A percentile compares a stretch with the other conserved stretches of the same genome.
Conservation (phyloP, 768 basidiomycete genomes). For the Nevesoporus exiguus region DNA sequence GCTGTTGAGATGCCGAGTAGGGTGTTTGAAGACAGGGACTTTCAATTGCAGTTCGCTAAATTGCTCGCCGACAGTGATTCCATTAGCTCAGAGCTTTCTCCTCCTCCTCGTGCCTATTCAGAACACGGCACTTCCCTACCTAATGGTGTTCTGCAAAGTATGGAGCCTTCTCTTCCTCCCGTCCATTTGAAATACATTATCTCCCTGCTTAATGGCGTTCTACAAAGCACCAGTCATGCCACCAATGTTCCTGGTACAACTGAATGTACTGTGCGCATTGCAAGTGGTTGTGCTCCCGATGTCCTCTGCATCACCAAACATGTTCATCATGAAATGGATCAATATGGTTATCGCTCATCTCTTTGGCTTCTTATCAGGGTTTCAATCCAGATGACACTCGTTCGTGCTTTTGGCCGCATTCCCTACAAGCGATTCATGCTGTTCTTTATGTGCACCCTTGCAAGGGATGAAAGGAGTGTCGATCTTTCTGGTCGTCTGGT, state of each 20-base stretch:
- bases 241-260: not conserved
- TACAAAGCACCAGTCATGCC: not conserved
- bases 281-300: too few relatives aligned
- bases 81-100: not conserved
- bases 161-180: too few relatives aligned
- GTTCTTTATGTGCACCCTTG: not conserved
- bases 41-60: not conserved
- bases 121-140: too few relatives aligned
- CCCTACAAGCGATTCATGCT: not conserved
- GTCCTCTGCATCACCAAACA: not conserved
- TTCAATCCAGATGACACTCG: too few relatives aligned
- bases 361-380: not conserved
- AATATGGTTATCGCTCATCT: too few relatives aligned
- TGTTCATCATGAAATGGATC: not conserved
- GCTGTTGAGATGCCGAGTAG: slow-evolving; percentile 11
- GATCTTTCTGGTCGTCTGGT: not conserved
- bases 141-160: too few relatives aligned
- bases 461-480: not conserved
- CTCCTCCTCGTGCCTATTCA: too few relatives aligned
- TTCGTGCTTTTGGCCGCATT: too few relatives aligned
- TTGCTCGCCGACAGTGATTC: too few relatives aligned
- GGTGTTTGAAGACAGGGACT: slow-evolving; percentile 2
- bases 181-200: too few relatives aligned
- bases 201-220: too few relatives aligned
- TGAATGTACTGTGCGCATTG: too few relatives aligned